Base-by-base conservation (phyloP, 2,329 filamentous ascomycete species). In the Amauroascus niger region DNA sequence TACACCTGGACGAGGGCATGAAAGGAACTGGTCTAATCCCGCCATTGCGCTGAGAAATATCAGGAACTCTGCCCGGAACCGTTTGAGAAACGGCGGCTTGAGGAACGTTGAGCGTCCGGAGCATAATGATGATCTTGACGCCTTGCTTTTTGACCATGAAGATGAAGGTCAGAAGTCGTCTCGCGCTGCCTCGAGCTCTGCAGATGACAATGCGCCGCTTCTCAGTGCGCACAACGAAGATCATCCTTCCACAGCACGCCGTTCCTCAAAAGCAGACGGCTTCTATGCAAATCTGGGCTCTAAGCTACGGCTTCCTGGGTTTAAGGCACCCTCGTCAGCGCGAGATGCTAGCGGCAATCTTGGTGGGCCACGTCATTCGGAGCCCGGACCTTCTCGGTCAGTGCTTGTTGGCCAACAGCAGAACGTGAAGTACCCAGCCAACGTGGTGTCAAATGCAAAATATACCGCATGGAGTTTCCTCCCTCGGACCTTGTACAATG, bases 391-490 rank as follows among this genome's bases (percentile, higher is more conserved):
- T 1, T 86, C 88, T 26, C 81, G 91, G 53, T 80, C 80, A 49
- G 79, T 96, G 28, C 76, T 82, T 1, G 87, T 95, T 50, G 91
- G 88, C 55, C 82, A 84, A 46, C 66, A 74, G 28, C 90, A 95
- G 65, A 69, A 81, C 26, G 76, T 83, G 48, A 83, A 85, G 60
- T 97, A 91, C 67, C 91, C 93, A 8, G 82, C 87, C 7, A 98
- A 98, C 69, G 80, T 88, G 54, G 81, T 98, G 47, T 97, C 91
- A 33, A 97, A 98, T 67, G 91, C 93, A 53, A 98, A 97, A 76
- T 98, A 98, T 69, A 97, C 91, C 28, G 83, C 90, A 1, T 85
- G 90, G 75, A 95, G 87, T 50, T 98, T 98, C 70, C 78, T 98
- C 13, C 94, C 94, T 1, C 78, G 91, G 50, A 98, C 93, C 0